Percentiles rank a stretch among this genome's conserved stretches.
phyloP scores from a whole-genome alignment of 2,329 filamentous ascomycete genomes.

The Gnomoniopsis sp. region DNA sequence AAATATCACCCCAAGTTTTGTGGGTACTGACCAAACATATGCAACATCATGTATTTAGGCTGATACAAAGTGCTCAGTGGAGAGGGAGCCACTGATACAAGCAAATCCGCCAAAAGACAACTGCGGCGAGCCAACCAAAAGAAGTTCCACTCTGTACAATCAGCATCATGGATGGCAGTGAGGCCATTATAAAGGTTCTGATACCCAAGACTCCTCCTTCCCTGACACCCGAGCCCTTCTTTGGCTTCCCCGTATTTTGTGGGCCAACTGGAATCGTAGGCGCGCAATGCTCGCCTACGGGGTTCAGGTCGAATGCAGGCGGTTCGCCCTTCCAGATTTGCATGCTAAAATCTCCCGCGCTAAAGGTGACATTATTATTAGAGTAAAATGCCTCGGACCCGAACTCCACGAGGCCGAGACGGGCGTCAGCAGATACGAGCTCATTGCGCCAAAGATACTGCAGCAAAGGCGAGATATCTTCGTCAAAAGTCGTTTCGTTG shows the following conservation, averaged over 20 bases:
- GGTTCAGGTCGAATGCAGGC: constrained; percentile 8
- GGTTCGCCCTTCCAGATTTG: constrained; percentile 19
- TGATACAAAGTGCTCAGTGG: neutral
- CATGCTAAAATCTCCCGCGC: constrained; percentile 25
- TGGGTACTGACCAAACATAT: no score
- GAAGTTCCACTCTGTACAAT: neutral
- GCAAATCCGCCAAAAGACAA: neutral
- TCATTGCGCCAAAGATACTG: constrained; percentile 28
- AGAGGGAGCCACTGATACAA: neutral
- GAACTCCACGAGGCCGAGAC: constrained; percentile 29
- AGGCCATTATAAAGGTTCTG: neutral
- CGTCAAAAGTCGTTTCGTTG: constrained; percentile 25
- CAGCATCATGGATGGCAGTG: neutral
- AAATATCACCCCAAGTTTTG: neutral
- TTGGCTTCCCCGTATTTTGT: constrained; percentile 1
- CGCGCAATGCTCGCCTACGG: constrained; percentile 4
- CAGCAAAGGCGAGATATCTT: constrained; percentile 29
- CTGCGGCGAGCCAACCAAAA: neutral
- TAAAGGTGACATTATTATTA: constrained; percentile 28
- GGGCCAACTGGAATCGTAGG: constrained; percentile 8
- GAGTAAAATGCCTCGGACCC: constrained; percentile 30
- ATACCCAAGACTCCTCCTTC: neutral
- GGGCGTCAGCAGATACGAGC: constrained; percentile 24
- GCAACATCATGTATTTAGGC: neutral
- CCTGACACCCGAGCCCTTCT: neutral